Evolutionary conservation across 352 stramenopile species (phyloP).

Genomic region (Thraustotheca clavata): DNA sequence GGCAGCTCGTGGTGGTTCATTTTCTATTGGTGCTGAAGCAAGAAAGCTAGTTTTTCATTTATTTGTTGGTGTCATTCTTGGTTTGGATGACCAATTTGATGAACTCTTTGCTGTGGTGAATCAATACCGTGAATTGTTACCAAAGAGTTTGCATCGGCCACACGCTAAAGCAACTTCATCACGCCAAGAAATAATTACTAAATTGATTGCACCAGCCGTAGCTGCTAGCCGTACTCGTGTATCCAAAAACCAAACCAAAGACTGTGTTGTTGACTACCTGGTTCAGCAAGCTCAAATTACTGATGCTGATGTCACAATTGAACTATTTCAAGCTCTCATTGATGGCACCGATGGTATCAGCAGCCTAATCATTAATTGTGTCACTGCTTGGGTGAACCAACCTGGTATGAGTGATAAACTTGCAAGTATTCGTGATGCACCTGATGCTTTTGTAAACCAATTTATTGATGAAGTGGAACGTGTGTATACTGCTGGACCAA

Average conservation of each 20-base stretch:
- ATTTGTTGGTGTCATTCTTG: background rate
- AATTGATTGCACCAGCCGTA: background rate
- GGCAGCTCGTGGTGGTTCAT: background rate
- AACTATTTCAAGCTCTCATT: conserved; percentile 3
- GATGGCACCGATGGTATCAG: background rate
- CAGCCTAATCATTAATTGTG: conserved; percentile 4
- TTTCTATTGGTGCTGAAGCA: background rate
- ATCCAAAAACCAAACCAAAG: background rate
- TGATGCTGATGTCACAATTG: background rate
- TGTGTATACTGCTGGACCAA: background rate
- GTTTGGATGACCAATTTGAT: background rate
- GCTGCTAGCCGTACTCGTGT: background rate
- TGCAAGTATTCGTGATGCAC: background rate
- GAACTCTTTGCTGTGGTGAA: background rate
- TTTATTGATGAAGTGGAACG: conserved; percentile 14
- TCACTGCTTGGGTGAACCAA: background rate
- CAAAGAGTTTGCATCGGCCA: background rate
- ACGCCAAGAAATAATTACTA: background rate
- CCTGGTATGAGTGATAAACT: background rate
- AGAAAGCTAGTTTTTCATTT: background rate
- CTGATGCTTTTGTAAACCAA: background rate
- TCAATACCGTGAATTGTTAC: background rate
- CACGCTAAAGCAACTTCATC: background rate
- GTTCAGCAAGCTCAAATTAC: background rate
- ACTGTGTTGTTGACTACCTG: conserved; percentile 4